Evolutionary conservation across 169 alveolate species (phyloP).

Genomic region (Amoebophrya sp.): DNA sequence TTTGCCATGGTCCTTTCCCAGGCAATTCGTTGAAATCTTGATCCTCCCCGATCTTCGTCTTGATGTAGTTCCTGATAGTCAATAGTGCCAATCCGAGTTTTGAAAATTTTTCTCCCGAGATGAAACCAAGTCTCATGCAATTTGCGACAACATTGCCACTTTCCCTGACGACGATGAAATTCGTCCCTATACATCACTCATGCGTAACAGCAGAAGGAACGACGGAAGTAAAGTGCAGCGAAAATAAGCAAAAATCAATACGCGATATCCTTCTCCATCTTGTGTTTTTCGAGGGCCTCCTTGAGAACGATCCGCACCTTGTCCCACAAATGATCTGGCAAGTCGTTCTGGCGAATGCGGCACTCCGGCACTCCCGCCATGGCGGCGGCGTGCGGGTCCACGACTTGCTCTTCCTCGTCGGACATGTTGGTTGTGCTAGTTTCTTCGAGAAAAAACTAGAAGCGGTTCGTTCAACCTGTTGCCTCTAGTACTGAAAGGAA

Average conservation of each 20-base stretch:
- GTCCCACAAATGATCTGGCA: neutral
- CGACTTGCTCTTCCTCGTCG: neutral
- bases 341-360: neutral
- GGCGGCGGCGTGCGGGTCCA: neutral
- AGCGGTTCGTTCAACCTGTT: too few species aligned
- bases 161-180: neutral
- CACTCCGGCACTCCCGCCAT: neutral
- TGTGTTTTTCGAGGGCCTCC: neutral
- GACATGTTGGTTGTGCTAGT: too few species aligned
- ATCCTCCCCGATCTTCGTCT: neutral
- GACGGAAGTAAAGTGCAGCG: too few species aligned
- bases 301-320: neutral
- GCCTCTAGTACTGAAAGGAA: too few species aligned
- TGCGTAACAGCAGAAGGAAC: too few species aligned
- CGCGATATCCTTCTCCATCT: neutral
- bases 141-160: neutral
- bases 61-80: neutral
- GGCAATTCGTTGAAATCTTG: neutral
- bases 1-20: constrained; percentile 7
- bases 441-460: too few species aligned
- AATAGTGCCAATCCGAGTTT: too few species aligned
- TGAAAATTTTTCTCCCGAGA: too few species aligned
- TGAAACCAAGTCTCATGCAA: too few species aligned
- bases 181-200: neutral
- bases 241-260: too few species aligned